These are phyloP conservation scores for Fonsecaea nubica DNA, from an alignment of 2,329 filamentous ascomycete genomes.

Conservation along the genomic window DNA sequence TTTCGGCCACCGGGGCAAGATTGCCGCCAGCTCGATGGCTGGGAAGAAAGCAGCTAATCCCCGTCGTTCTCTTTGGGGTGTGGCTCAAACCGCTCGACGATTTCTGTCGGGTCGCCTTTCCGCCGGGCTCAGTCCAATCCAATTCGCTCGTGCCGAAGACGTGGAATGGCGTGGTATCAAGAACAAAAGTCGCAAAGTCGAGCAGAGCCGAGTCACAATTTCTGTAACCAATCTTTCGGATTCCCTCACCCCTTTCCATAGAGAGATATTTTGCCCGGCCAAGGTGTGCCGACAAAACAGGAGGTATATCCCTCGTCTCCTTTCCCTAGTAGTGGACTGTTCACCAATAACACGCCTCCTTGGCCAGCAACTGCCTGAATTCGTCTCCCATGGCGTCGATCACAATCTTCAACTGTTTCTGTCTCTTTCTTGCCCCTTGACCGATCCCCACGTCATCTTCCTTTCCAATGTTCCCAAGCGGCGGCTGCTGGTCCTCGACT, in stretches of 20 bases:
- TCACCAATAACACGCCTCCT: conserved; percentile 38
- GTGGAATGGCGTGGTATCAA: too few relatives aligned
- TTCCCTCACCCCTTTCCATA: not conserved
- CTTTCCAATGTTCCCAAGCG: not conserved
- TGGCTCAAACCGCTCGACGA: too few relatives aligned
- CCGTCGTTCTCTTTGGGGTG: too few relatives aligned
- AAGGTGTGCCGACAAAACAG: not conserved
- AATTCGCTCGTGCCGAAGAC: too few relatives aligned
- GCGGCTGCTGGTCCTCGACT: conserved; percentile 21
- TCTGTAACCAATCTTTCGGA: too few relatives aligned
- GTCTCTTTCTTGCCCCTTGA: conserved; percentile 23
- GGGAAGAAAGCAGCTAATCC: too few relatives aligned
- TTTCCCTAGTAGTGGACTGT: not conserved
- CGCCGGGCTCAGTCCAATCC: too few relatives aligned
- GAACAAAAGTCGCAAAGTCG: too few relatives aligned
- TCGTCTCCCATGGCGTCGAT: conserved; percentile 49
- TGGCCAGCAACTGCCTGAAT: conserved; percentile 49
- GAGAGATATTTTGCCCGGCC: not conserved
- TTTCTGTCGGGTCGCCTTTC: too few relatives aligned
- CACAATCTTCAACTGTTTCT: conserved; percentile 50
- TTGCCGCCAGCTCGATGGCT: too few relatives aligned
- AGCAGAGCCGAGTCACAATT: too few relatives aligned
- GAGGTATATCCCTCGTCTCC: not conserved
- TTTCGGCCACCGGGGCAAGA: too few relatives aligned
- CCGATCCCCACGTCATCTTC: conserved; percentile 35